Base-by-base conservation (phyloP, 768 basidiomycete genomes). In the Aureoboletus auriporus region DNA sequence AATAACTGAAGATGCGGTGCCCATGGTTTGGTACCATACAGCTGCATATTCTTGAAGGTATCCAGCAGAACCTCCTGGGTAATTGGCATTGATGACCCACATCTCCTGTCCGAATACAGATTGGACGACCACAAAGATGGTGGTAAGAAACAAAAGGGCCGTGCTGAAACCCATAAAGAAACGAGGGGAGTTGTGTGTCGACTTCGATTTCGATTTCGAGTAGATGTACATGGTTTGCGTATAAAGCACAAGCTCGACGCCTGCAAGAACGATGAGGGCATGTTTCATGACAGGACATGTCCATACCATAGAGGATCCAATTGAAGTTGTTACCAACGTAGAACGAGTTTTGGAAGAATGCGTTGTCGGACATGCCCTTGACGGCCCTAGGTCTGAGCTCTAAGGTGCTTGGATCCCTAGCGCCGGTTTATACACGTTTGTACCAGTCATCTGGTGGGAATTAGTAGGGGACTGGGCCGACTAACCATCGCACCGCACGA, bases 21-120 rank as follows among this genome's bases (percentile, higher is more conserved):
- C 64, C 33, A 69, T 44, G 0, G 65, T 68, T 34, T 46, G 43
- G 26, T 55, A 55, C 53, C 65, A 62, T 2, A 57, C 55, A 4
- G 57, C 48, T 13, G 58, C 49, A 34, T 65, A 46, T 20, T 55
- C 48, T 20, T 34, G 41, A 11, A 68, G 50, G 47, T 71, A 72
- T 11, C 52, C 61, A 6, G 56, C 58, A 26, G 62, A 61, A 3
- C 71, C 69, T 9, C 69, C 68, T 5, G 69, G 69, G 28, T 57
- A 65, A 28, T 63, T 42, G 6, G 57, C 51, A 44, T 68, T 54
- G 6, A 65, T 54, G 8, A 71, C 57, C 70, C 69, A 71, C 52
- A 63, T 62, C 40, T 63, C 53, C 44, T 69, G 50, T 1, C 56
- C 62, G 6, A 62, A 57, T 8, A 63, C 33, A 28, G 44, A 55